Evolutionary conservation across 1,284 basidiomycete species (phyloP).

Genomic region (Cryptococcus sp.): DNA sequence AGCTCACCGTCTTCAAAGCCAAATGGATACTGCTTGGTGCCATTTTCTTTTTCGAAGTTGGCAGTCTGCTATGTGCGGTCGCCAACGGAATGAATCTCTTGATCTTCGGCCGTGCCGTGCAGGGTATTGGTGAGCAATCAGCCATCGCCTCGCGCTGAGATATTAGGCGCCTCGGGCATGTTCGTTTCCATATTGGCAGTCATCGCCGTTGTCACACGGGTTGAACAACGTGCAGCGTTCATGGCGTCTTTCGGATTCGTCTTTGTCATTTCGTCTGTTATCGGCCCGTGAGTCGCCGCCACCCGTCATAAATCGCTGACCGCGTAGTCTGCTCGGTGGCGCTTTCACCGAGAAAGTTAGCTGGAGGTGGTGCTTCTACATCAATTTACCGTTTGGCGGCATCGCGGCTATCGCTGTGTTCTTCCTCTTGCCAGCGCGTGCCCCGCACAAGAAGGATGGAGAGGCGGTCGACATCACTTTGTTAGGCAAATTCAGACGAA

Average conservation of each 20-base stretch:
- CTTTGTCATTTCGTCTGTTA: constrained; percentile 51
- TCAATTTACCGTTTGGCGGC: constrained; percentile 57
- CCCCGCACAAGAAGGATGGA: constrained; percentile 57
- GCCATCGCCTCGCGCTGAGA: constrained; percentile 1
- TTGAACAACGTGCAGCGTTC: constrained; percentile 54
- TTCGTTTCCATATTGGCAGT: constrained; percentile 55
- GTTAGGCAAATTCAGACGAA: constrained; percentile 34
- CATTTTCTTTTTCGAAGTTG: constrained; percentile 56
- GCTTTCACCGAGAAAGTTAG: constrained; percentile 55
- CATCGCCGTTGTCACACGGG: constrained; percentile 51
- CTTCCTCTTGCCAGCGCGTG: constrained; percentile 56
- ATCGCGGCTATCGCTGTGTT: constrained; percentile 47
- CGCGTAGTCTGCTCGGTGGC: constrained; percentile 51
- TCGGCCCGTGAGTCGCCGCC: constrained; percentile 52
- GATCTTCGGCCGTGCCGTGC: constrained; percentile 59
- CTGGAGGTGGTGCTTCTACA: constrained; percentile 58
- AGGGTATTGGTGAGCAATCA: constrained; percentile 40
- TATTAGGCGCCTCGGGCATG: constrained; percentile 30
- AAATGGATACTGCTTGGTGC: constrained; percentile 56
- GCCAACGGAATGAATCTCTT: constrained; percentile 52
- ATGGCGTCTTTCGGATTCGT: constrained; percentile 48
- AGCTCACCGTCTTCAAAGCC: constrained; percentile 52
- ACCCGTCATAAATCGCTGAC: constrained; percentile 55
- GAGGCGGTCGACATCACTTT: constrained; percentile 49
- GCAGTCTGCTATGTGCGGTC: constrained; percentile 59